Evolutionary conservation across 169 alveolate genomes (phyloP).

Genomic region (Cryptosporidium meleagridis): DNA sequence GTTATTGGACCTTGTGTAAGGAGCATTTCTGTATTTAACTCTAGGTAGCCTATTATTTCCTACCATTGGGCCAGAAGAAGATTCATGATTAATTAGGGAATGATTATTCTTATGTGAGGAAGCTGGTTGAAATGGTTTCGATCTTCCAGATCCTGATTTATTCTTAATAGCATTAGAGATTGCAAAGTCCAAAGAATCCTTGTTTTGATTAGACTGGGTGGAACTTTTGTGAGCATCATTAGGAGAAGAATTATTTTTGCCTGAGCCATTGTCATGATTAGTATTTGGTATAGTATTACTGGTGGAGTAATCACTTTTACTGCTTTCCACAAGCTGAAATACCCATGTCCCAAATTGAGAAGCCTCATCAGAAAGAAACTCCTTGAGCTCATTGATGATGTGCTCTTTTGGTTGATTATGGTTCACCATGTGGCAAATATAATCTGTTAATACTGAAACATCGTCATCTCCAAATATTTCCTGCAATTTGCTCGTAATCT

Average conservation of each 20-base stretch:
- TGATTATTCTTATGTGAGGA: not conserved
- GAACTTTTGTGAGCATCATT: not conserved
- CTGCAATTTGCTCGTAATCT: slow-evolving; percentile 45
- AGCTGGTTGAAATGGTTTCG: not conserved
- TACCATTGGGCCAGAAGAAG: slow-evolving; percentile 33
- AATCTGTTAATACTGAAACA: slow-evolving; percentile 71
- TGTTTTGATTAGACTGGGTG: slow-evolving; percentile 6
- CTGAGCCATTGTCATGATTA: not conserved
- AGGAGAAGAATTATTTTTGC: not conserved
- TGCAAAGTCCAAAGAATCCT: slow-evolving; percentile 66
- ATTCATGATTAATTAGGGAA: slow-evolving; percentile 8
- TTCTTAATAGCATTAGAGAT: slow-evolving; percentile 65
- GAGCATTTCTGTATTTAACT: slow-evolving; percentile 62
- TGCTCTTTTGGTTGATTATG: slow-evolving; percentile 72
- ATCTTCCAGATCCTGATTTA: slow-evolving; percentile 43
- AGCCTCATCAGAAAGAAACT: slow-evolving; percentile 69
- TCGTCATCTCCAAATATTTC: slow-evolving; percentile 74
- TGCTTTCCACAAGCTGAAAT: slow-evolving; percentile 36
- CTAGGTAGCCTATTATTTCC: not conserved
- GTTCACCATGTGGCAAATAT: slow-evolving; percentile 58
- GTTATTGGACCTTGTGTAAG: slow-evolving; percentile 42
- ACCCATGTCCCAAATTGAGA: slow-evolving; percentile 72
- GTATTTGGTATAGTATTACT: not conserved
- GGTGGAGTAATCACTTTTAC: not conserved
- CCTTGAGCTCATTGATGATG: slow-evolving; percentile 49